Percentiles rank a stretch among this genome's conserved stretches.
Conservation (phyloP, 2,329 filamentous ascomycete species). For the Colletotrichum gloeosporioides region DNA sequence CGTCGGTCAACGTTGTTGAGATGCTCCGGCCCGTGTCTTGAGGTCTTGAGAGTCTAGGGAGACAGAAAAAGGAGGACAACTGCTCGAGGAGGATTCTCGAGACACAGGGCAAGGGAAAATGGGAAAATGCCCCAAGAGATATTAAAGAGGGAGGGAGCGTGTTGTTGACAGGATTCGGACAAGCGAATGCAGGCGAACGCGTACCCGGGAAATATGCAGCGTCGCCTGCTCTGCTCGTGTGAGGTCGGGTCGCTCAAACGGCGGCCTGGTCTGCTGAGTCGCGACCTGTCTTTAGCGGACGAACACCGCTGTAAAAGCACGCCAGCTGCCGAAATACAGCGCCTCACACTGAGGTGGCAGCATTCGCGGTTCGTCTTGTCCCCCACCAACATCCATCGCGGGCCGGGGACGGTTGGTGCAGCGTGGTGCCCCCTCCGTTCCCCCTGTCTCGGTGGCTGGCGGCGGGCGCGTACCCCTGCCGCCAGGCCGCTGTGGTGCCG, state of each 20-base stretch:
- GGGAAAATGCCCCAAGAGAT: background rate
- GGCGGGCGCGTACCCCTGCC: slow-evolving; percentile 17
- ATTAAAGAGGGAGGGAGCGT: background rate
- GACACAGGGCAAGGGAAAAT: background rate
- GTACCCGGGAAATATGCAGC: background rate
- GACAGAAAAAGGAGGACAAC: background rate
- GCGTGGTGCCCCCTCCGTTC: background rate
- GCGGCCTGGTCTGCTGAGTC: background rate
- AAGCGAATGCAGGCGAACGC: background rate
- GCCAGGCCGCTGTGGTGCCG: background rate
- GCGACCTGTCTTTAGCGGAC: background rate
- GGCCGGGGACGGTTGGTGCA: background rate
- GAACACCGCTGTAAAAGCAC: background rate
- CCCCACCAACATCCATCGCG: background rate
- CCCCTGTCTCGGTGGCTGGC: slow-evolving; percentile 13
- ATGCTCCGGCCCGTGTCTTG: background rate
- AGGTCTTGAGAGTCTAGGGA: background rate
- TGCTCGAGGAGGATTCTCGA: background rate
- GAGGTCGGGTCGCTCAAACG: background rate
- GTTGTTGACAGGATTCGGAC: slow-evolving; percentile 6
- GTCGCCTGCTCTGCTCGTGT: background rate
- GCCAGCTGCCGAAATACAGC: background rate
- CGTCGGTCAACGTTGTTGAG: background rate
- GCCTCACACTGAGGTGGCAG: background rate
- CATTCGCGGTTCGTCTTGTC: background rate